Evolutionary conservation across 2,329 filamentous ascomycete species (phyloP).

Genomic region (Furcasterigmium sp.): DNA sequence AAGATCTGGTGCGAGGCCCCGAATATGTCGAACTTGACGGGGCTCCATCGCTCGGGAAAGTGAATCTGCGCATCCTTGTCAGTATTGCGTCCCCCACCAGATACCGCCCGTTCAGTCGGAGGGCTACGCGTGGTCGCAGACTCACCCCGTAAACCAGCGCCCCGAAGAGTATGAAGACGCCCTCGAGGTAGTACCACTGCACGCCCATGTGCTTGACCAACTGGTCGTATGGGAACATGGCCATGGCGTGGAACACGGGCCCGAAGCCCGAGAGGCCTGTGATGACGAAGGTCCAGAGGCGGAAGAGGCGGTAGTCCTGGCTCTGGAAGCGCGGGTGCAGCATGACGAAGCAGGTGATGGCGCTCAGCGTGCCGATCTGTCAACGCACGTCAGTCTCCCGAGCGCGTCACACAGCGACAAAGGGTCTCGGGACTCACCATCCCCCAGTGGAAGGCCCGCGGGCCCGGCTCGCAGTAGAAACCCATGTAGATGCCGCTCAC

Average conservation of each 20-base stretch:
- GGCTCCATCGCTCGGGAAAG: conserved; percentile 35
- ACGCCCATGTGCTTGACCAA: conserved; percentile 32
- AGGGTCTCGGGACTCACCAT: conserved; percentile 30
- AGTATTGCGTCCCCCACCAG: no score
- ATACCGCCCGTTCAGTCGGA: no score
- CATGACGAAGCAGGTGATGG: conserved; percentile 26
- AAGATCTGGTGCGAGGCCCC: conserved; percentile 42
- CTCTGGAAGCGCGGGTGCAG: conserved; percentile 27
- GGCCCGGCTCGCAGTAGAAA: conserved; percentile 30
- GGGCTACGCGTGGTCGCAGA: no score
- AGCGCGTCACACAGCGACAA: no score
- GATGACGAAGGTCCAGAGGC: conserved; percentile 28
- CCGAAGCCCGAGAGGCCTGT: conserved; percentile 31
- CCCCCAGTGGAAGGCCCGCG: conserved; percentile 26
- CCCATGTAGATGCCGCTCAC: conserved; percentile 31
- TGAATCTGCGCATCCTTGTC: conserved; percentile 22
- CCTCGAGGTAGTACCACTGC: conserved; percentile 33
- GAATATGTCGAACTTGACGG: conserved; percentile 37
- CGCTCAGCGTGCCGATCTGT: conserved; percentile 27
- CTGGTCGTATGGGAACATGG: conserved; percentile 29
- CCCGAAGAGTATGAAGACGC: conserved; percentile 27
- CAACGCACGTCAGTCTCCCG: not conserved
- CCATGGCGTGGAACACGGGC: conserved; percentile 31
- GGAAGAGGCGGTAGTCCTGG: conserved; percentile 26
- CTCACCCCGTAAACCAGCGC: conserved; percentile 32